Evolutionary conservation across 2,329 filamentous ascomycete species (phyloP), one percentile per base, ranked within the genome.

Genomic region (Kalaharituber pfeilii): DNA sequence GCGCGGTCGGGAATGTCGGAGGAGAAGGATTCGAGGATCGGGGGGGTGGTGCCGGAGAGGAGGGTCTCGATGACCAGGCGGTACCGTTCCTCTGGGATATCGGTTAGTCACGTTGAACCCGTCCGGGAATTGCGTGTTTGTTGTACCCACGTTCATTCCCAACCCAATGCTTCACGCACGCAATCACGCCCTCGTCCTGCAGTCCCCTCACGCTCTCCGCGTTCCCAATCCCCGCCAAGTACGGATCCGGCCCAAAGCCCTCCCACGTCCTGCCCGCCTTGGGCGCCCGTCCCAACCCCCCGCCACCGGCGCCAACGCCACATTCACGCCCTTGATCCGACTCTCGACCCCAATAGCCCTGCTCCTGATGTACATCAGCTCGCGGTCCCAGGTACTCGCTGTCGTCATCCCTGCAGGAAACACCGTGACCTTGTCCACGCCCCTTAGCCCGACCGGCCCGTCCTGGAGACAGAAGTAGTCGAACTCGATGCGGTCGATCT

Each of bases 341-440:
- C 61, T 58, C 33, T 62, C 60, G 11, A 57, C 53, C 1, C 55
- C 55, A 36, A 55, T 55, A 7, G 55, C 55, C 20, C 55, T 30
- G 8, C 42, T 50, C n/a, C 54, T 53, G 5, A 57, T 44, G 26
- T 56, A 56, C 29, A 57, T 56, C 25, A 57, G 50, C 49, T 57
- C 68, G 59, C 72, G 72, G 62, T 73, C 74, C 82, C 85, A 95
- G 0, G 86, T 94, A 0, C 87, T 86, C 1, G 86, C 88, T 0
- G 89, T 83, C 0, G 87, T 94, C 57, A 94, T 76, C 5, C 86
- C 88, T 4, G 87, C 86, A 0, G 88, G 87, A 62, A 91, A 93
- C 0, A 86, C 86, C 0, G 84, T 87, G 28, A 80, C 78, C 64
- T 91, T 85, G 62, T 57, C 27, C 27, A 50, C 42, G 8, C 36